A percentile compares a stretch with the other conserved stretches of the same genome.
Conservation (phyloP, 306 rosid species). For the Malus asiatica region DNA sequence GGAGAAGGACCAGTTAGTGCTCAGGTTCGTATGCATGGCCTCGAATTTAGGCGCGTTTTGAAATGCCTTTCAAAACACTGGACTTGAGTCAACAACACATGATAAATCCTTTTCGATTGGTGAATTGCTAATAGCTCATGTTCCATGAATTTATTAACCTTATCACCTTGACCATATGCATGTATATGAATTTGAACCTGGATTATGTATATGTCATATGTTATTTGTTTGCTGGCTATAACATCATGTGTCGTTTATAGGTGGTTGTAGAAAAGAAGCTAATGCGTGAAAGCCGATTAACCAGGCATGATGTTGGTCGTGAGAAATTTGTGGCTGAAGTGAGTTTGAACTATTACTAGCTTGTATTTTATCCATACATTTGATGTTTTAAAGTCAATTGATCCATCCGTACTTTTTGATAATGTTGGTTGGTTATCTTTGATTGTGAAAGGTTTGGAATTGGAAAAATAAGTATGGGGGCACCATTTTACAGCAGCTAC, state of each 20-base stretch:
- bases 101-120: not conserved
- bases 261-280: slow-evolving; percentile 98
- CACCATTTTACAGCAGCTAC: slow-evolving; percentile 72
- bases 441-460: slow-evolving; percentile 66
- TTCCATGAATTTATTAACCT: not conserved
- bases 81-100: not conserved
- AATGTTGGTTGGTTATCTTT: slow-evolving; percentile 3
- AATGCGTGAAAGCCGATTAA: slow-evolving; percentile 63
- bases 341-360: slow-evolving; percentile 24
- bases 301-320: slow-evolving; percentile 87
- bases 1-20: not conserved
- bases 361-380: not conserved
- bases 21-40: not conserved
- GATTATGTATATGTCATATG: not conserved
- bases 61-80: no score
- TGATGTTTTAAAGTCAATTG: not conserved
- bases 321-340: slow-evolving; percentile 71
- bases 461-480: slow-evolving; percentile 87
- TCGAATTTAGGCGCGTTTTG: no score
- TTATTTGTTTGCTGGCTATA: not conserved
- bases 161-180: not conserved
- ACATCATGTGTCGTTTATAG: slow-evolving; percentile 23
- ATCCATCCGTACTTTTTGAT: slow-evolving; percentile 4
- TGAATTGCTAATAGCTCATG: not conserved
- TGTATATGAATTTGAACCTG: not conserved